These are phyloP conservation scores for Nemania serpens DNA, from an alignment of 2,329 filamentous ascomycete species.

Conservation along the genomic window DNA sequence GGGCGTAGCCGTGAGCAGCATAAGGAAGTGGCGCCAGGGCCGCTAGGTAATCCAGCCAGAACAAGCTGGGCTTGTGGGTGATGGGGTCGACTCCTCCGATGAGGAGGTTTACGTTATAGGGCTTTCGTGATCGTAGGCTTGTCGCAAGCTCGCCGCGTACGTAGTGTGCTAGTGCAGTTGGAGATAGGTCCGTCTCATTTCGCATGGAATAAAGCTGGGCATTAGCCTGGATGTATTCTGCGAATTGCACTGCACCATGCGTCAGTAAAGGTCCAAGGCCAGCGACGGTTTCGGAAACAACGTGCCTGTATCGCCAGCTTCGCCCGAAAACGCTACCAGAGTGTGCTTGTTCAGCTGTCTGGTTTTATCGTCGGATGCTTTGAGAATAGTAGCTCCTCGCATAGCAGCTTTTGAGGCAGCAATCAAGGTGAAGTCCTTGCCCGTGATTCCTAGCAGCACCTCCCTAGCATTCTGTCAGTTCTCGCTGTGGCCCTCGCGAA, in stretches of 20 bases:
- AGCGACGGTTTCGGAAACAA: conserved; percentile 14
- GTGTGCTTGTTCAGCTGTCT: conserved; percentile 90
- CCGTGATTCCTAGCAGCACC: conserved; percentile 95
- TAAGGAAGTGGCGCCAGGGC: conserved; percentile 87
- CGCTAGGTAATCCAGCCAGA: conserved; percentile 98
- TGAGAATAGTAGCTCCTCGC: conserved; percentile 95
- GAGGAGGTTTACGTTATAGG: conserved; percentile 95
- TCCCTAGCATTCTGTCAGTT: conserved; percentile 65
- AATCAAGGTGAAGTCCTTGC: conserved; percentile 98
- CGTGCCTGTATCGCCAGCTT: conserved; percentile 91
- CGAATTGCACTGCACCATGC: conserved; percentile 80
- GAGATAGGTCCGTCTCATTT: conserved; percentile 90
- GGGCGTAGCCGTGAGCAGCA: conserved; percentile 96
- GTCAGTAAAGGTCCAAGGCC: conserved; percentile 21
- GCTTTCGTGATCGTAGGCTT: conserved; percentile 87
- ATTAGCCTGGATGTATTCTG: conserved; percentile 99
- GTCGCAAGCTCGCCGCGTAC: conserved; percentile 91
- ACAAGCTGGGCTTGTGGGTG: conserved; percentile 86
- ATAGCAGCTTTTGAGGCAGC: conserved; percentile 97
- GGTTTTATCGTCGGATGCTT: conserved; percentile 96
- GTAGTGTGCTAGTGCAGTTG: conserved; percentile 87
- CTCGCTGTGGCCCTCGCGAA: neutral
- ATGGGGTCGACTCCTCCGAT: conserved; percentile 93
- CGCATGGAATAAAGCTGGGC: conserved; percentile 98
- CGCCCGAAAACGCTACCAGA: conserved; percentile 91